Evolutionary conservation across 1,284 basidiomycete species (phyloP), one percentile per base, ranked within the genome.

Genomic region (Pyrrhoderma noxium): DNA sequence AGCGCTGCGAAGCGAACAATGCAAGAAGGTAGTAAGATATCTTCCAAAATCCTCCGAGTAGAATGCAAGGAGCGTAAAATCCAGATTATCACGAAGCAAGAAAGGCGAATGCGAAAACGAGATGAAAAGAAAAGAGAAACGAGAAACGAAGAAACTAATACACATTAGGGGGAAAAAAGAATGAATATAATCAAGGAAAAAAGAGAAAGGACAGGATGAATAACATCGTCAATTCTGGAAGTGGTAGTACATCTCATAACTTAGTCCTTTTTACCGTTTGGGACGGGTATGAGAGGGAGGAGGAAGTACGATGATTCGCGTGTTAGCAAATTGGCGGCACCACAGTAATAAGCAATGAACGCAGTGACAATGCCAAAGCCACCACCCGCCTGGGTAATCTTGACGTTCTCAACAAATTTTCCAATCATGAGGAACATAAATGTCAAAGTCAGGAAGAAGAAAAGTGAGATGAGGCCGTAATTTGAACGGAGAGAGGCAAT

Each of bases 381-480:
- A 49, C 92, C 92, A 41, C 89, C 91, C 2, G 83, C 86, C 60
- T 50, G 58, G 41, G 19, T 54, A 34, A 65, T 0, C 0, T 38
- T 56, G 13, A 49, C 47, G 14, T 55, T 64, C 3, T 54, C 62
- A 1, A 63, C 61, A 60, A 70, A 76, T 56, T 70, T 60, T 59
- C 73, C 75, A 18, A 67, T 64, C 1, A 75, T 79, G 38, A 87
- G 74, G 18, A 82, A 58, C 41, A 77, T 61, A 65, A 86, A 84
- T 0, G 85, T 82, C 34, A 79, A 25, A 25, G 79, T 73, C 3
- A 96, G 77, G 71, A 80, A 80, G 64, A 79, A 74, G 69, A 97
- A 88, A 23, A 95, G 73, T 2, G 72, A 61, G 40, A 82, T 72
- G 49, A 91, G 76, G 1, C 76, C 79, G 27, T 86, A 47, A 50